Evolutionary conservation across 257 asterid species (phyloP), one percentile per base, ranked within the genome.

Genomic region (Craterostigma plantagineum): DNA sequence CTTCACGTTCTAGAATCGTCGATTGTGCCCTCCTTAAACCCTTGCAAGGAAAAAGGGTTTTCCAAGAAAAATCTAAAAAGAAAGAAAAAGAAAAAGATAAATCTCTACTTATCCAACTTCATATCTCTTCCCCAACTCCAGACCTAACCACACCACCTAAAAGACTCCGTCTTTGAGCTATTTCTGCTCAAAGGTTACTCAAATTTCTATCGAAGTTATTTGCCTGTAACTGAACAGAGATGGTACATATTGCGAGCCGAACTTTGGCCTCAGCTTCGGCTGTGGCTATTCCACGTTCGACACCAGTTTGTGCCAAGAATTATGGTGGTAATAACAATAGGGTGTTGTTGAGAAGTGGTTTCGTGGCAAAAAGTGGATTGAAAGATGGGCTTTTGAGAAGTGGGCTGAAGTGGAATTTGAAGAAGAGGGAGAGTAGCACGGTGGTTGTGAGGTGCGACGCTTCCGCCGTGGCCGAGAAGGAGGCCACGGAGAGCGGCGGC

Each of bases 211-310:
- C 30, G 6, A 23, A 23, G 6, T 23, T 2, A 23, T 23, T 23
- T 23, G 30, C 30, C 30, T 6, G 30, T 37, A 11, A 13, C 14
- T 37, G 42, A 37, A 37, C 14, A 27, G 51, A 13, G 33, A 86
- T 86, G 94, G 94, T 92, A 35, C 93, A 87, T 46, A 84, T 74
- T n/a, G 33, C 79, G 55, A 74, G 93, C 68, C 69, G 91, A 64
- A 77, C 85, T 36, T 12, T 90, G 55, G 66, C 73, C 13, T 69
- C 86, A 54, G 67, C 76, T 30, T 49, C 82, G 27, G 64, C 73
- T 50, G 70, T 72, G 42, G 64, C 84, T 34, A 53, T 70, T 42
- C 79, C 81, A 10, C 55, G 52, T 12, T 47, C 59, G 10, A 7
- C 81, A 27, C 53, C 81, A 4, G 64, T 76, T 72, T 64, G 68